phyloP scores from a whole-genome alignment of 306 rosid genomes.

The Luffa acutangula region DNA sequence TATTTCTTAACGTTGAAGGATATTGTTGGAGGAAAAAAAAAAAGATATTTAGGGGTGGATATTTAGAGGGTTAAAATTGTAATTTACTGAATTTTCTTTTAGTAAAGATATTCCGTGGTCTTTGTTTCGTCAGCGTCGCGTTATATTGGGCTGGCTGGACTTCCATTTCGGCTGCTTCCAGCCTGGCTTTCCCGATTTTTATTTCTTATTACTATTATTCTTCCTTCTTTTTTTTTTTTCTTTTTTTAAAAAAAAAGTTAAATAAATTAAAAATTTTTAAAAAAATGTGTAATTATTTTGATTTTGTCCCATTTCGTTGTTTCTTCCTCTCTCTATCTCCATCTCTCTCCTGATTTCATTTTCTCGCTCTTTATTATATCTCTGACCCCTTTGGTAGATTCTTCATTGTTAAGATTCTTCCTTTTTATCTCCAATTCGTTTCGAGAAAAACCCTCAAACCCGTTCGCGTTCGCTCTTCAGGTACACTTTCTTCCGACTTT shows the following conservation, averaged over 20 bases:
- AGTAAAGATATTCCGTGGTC: neutral
- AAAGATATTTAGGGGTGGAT: too few species aligned
- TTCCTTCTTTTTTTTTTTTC: neutral
- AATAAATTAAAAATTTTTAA: neutral
- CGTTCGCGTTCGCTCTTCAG: neutral
- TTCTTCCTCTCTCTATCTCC: constrained; percentile 33
- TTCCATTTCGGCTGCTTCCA: constrained; percentile 19
- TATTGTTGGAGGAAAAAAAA: too few species aligned
- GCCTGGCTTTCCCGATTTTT: constrained; percentile 8
- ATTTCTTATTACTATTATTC: neutral
- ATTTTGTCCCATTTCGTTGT: constrained; percentile 48
- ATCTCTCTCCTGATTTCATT: constrained; percentile 33
- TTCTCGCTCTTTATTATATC: constrained; percentile 21
- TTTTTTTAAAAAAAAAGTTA: too few species aligned
- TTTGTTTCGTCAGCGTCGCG: neutral
- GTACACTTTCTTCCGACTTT: neutral
- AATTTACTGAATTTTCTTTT: neutral
- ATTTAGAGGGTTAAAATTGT: neutral
- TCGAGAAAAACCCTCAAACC: neutral
- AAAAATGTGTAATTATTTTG: constrained; percentile 1
- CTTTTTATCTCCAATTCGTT: neutral
- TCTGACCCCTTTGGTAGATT: neutral
- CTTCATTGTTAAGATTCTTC: constrained; percentile 5
- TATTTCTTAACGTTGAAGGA: too few species aligned
- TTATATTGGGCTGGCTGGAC: constrained; percentile 3